Conservation (phyloP, 129 eudicot genomes). For the Chrysanthemum makinoi region DNA sequence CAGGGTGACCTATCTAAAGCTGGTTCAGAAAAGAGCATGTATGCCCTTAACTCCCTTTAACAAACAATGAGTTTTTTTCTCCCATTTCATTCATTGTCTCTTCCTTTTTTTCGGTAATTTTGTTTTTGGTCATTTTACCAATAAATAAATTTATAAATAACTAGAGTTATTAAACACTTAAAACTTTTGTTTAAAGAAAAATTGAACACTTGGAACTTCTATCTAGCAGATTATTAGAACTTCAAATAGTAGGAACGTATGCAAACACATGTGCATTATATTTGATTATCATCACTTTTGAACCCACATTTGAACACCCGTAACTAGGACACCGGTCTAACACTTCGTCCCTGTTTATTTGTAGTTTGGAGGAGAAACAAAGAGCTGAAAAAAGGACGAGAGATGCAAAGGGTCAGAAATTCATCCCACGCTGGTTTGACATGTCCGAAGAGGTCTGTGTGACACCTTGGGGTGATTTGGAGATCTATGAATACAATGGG, state of each 20-base stretch:
- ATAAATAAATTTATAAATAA: no score
- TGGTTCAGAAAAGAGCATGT: constrained; percentile 81
- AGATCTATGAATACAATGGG: constrained; percentile 69
- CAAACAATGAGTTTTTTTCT: not conserved
- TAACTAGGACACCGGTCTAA: not conserved
- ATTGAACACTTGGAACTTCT: not conserved
- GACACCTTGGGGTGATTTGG: constrained; percentile 98
- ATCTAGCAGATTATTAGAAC: not conserved
- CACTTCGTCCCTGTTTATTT: constrained; percentile 5
- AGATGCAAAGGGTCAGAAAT: constrained; percentile 75
- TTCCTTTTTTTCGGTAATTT: not conserved
- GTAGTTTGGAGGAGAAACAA: constrained; percentile 86
- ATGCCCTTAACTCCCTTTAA: not conserved
- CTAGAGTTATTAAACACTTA: no score
- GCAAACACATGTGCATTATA: not conserved
- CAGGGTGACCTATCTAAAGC: constrained; percentile 85
- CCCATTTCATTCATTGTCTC: not conserved
- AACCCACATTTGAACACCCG: not conserved
- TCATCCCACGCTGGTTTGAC: constrained; percentile 81
- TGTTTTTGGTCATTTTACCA: no score
- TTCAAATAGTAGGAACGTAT: not conserved
- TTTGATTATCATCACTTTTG: not conserved
- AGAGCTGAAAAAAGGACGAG: constrained; percentile 86
- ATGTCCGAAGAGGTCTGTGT: constrained; percentile 53
- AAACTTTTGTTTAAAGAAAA: no score